phyloP scores from a whole-genome alignment of 345 rosid species.

The Microcos paniculata region DNA sequence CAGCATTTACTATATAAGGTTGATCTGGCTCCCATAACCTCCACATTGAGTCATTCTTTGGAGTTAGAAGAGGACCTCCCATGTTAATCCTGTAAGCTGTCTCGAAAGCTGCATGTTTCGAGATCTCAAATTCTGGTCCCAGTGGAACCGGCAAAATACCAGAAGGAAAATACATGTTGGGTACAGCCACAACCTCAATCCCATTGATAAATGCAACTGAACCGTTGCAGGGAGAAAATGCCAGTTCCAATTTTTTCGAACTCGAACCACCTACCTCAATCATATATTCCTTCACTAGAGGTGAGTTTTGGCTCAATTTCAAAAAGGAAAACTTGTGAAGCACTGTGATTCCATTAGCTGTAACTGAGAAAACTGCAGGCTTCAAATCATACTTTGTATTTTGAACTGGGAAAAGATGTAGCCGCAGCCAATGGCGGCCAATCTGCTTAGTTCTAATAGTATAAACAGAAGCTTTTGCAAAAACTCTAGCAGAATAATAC shows the following conservation, averaged over 20 bases:
- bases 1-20: constrained; percentile 16
- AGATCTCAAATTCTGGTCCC: constrained; percentile 17
- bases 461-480: constrained; percentile 9
- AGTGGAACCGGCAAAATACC: constrained; percentile 16
- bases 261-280: constrained; percentile 14
- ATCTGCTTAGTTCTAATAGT: constrained; percentile 18
- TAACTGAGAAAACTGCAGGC: constrained; percentile 25
- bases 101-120: constrained; percentile 17
- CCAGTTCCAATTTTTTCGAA: constrained; percentile 14
- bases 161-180: constrained; percentile 16
- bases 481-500: constrained; percentile 22
- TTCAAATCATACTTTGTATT: constrained; percentile 12
- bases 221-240: constrained; percentile 16
- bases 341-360: constrained; percentile 22
- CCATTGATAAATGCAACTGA: constrained; percentile 25
- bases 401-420: constrained; percentile 15
- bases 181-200: constrained; percentile 20
- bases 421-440: constrained; percentile 25
- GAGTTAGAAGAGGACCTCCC: constrained; percentile 22
- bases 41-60: constrained; percentile 24
- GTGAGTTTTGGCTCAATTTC: neutral
- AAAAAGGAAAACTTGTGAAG: constrained; percentile 12
- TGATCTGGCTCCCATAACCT: constrained; percentile 28
- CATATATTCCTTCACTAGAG: constrained; percentile 22
- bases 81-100: constrained; percentile 24